Evolutionary conservation across 106 monocot species (phyloP).

Genomic region (Dendrobium chrysotoxum): DNA sequence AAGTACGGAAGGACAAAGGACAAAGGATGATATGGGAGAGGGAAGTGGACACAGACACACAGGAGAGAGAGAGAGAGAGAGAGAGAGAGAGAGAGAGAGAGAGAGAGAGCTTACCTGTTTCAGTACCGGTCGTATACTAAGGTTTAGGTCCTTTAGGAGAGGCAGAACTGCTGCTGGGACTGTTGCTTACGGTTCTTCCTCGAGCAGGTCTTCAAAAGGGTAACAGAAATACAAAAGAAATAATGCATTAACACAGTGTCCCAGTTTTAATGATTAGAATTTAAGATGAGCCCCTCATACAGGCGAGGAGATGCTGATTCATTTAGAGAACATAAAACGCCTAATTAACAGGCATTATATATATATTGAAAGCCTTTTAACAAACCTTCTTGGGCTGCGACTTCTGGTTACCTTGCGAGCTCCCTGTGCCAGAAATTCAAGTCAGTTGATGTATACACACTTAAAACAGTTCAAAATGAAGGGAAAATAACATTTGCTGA

Average conservation of each 20-base stretch:
- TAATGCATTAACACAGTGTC: no score
- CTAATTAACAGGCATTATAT: no score
- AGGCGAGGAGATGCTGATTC: no score
- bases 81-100: no score
- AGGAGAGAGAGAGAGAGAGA: no score
- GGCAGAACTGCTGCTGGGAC: constrained; percentile 47
- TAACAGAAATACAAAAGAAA: no score
- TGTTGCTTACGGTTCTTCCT: constrained; percentile 55
- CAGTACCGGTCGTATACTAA: background rate
- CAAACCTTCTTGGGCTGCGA: constrained; percentile 83
- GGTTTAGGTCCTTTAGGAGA: constrained; percentile 21
- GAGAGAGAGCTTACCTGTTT: background rate
- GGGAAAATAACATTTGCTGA: background rate
- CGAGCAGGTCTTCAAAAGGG: constrained; percentile 29
- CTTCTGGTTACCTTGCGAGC: constrained; percentile 61
- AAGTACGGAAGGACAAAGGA: no score
- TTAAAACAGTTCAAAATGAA: background rate
- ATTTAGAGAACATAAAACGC: no score
- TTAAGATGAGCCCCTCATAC: no score
- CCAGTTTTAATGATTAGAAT: no score
- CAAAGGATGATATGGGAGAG: no score
- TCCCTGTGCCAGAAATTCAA: constrained; percentile 38
- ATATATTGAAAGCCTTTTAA: background rate
- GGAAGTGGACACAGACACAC: no score
- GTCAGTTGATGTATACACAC: background rate